Evolutionary conservation across 805 yeast species (phyloP), one percentile per base, ranked within the genome.

Genomic region (Schwanniomyces pseudopolymorphus): DNA sequence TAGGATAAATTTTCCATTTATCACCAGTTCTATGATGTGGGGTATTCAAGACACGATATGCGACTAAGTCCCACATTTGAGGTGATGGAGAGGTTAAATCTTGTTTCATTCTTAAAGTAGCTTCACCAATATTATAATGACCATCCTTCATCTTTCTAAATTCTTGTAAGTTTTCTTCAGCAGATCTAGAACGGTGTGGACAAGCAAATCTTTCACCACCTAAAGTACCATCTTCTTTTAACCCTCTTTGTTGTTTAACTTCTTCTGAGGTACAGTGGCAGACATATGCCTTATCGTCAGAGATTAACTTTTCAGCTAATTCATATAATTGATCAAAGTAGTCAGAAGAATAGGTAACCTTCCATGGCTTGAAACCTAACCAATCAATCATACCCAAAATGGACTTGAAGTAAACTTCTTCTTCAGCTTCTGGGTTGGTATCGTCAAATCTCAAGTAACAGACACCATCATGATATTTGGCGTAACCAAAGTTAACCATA

Each of bases 61-160:
- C 99, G 51, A 94, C 94, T 54, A 94, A 78, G 70, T 94, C 99
- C 99, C 99, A 94, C 99, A 94, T 94, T 73, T 94, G 99, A 14
- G 99, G 99, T 53, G 89, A 87, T 52, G 97, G 96, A 14, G 94
- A 87, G 7, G 68, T 63, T 52, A 94, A 73, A 61, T 94, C 96
- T 76, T 89, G 97, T 66, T 92, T 92, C 98, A 94, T 94, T 72
- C 99, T 85, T 63, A 94, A 77, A 9, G 90, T 89, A 25, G 96
- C 98, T 67, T 89, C 88, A 54, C 98, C 98, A 36, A 90, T 90
- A 55, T 80, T 76, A 70, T 86, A 94, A 52, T 76, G 74, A 37
- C 99, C 99, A 60, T 89, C 89, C 61, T 85, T 82, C 99, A 94
- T 94, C 48, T 79, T 84, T 64, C 96, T 80, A 69, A 94, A 94